Percentiles rank a stretch among this genome's conserved stretches.
phyloP scores from a whole-genome alignment of 805 yeast species.

The Lipomyces starkeyi region DNA sequence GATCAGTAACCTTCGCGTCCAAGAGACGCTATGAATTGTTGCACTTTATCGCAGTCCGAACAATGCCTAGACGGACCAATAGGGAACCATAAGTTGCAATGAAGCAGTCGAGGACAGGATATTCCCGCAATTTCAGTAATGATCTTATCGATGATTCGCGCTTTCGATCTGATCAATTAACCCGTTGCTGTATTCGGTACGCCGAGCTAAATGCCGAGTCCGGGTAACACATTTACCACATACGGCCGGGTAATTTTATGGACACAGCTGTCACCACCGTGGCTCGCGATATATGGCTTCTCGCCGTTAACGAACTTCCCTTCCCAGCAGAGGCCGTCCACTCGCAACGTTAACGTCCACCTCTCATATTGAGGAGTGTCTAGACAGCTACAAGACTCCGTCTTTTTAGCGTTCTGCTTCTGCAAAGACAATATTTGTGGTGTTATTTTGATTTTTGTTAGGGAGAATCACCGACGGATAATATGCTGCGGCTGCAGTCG shows the following conservation, averaged over 20 bases:
- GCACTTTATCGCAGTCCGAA: background rate
- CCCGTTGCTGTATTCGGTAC: no score
- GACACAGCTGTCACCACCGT: background rate
- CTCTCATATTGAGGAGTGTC: background rate
- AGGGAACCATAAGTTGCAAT: background rate
- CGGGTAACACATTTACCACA: no score
- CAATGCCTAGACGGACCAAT: background rate
- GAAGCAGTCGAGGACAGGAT: background rate
- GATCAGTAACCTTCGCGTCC: background rate
- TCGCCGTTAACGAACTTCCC: background rate
- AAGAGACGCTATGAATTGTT: background rate
- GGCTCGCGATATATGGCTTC: background rate
- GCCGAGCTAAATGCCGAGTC: no score
- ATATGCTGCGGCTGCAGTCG: slow-evolving; percentile 63
- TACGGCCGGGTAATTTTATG: no score
- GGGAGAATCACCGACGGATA: background rate
- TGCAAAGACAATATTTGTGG: background rate
- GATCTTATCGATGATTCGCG: no score
- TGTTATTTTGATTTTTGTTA: background rate
- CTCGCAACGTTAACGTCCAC: background rate
- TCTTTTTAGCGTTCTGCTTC: background rate
- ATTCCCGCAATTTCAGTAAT: background rate
- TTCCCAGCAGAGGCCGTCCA: background rate
- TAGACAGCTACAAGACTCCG: background rate
- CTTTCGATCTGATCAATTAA: no score